Evolutionary conservation across 2,329 filamentous ascomycete genomes (phyloP).

Genomic region (Coniochaeta sp.): DNA sequence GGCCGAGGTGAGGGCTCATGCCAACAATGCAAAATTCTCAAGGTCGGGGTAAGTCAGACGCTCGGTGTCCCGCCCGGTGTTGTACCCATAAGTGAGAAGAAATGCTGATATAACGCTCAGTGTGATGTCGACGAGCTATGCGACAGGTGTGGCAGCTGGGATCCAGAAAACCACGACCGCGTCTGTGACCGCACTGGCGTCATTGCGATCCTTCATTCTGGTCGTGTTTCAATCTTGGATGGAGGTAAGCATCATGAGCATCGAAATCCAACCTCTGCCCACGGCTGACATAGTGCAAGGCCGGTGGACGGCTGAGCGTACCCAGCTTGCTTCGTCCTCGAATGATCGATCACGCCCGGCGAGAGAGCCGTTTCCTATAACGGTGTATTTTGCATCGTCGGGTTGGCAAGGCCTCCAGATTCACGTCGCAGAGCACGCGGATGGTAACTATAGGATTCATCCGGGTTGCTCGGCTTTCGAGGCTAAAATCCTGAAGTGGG

Average conservation of each 20-base stretch:
- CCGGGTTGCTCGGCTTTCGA: neutral
- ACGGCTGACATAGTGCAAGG: neutral
- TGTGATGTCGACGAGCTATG: neutral
- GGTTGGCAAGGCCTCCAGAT: neutral
- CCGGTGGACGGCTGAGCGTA: neutral
- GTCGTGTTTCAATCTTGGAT: neutral
- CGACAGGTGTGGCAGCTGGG: neutral
- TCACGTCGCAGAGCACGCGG: neutral
- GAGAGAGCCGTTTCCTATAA: neutral
- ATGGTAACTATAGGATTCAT: neutral
- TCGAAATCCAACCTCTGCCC: neutral
- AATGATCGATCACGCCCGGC: neutral
- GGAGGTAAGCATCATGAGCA: neutral
- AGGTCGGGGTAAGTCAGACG: conserved; percentile 33
- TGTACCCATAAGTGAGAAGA: neutral
- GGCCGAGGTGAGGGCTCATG: conserved; percentile 42
- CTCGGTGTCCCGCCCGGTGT: neutral
- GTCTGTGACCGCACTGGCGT: neutral
- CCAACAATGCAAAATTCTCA: conserved; percentile 38
- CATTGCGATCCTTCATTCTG: neutral
- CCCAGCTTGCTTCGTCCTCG: neutral
- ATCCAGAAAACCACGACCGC: neutral
- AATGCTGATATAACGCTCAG: conserved; percentile 7
- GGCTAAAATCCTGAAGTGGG: neutral
- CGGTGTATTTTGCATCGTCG: neutral